These are phyloP conservation scores for Microdochium paspali DNA, from an alignment of 2,329 filamentous ascomycete species.

Conservation along the genomic window DNA sequence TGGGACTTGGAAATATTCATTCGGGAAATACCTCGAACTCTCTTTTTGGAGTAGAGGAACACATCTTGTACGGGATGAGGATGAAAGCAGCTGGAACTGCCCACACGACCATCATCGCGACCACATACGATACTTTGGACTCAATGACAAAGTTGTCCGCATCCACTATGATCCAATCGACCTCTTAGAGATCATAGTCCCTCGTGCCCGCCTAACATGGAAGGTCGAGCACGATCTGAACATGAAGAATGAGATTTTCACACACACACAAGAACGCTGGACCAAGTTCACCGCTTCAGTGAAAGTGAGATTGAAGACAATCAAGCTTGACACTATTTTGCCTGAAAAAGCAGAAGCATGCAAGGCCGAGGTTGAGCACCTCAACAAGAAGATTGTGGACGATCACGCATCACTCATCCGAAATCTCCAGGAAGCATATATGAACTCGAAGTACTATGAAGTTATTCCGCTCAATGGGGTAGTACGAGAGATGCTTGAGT, in stretches of 20 bases:
- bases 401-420: constrained; percentile 67
- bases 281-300: constrained; percentile 83
- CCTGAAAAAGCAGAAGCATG: constrained; percentile 81
- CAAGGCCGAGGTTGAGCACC: constrained; percentile 67
- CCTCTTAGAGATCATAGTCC: constrained; percentile 88
- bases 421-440: constrained; percentile 82
- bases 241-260: constrained; percentile 87
- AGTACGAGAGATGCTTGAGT: constrained; percentile 84
- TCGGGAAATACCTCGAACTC: constrained; percentile 95
- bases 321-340: constrained; percentile 83
- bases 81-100: constrained; percentile 38
- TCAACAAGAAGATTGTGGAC: constrained; percentile 72
- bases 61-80: constrained; percentile 58
- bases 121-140: constrained; percentile 87
- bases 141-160: constrained; percentile 73
- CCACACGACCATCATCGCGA: constrained; percentile 88
- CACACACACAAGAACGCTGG: constrained; percentile 71
- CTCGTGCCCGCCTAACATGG: constrained; percentile 85
- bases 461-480: constrained; percentile 88
- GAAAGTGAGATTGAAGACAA: constrained; percentile 71
- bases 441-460: constrained; percentile 92
- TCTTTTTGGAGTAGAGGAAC: constrained; percentile 90
- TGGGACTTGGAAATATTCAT: constrained; percentile 95
- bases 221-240: constrained; percentile 91
- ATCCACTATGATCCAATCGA: constrained; percentile 92